These are phyloP conservation scores for Mallotus japonicus DNA, from an alignment of 441 rosid genomes.

Conservation along the genomic window DNA sequence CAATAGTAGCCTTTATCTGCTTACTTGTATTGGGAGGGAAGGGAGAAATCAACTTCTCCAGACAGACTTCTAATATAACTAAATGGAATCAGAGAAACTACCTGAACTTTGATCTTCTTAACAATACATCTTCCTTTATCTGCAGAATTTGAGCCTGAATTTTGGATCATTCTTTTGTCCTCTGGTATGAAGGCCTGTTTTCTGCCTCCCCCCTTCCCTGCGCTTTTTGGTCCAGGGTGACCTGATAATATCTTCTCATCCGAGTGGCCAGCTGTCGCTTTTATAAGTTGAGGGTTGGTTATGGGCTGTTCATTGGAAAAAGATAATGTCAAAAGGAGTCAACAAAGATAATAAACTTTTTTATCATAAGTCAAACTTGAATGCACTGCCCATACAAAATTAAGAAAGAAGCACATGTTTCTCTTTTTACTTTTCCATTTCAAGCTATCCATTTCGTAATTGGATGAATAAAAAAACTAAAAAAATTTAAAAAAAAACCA, in stretches of 20 bases:
- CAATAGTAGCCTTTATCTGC: not conserved
- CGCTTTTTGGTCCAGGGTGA: constrained; percentile 3
- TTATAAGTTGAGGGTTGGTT: constrained; percentile 16
- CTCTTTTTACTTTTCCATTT: not conserved
- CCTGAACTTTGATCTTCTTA: constrained; percentile 30
- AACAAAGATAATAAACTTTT: constrained; percentile 13
- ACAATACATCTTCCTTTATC: constrained; percentile 21
- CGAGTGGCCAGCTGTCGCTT: constrained; percentile 24
- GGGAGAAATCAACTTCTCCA: not conserved
- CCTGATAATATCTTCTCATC: constrained; percentile 22
- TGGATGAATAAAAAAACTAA: not conserved
- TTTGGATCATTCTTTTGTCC: constrained; percentile 19
- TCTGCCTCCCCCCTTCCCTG: constrained; percentile 20
- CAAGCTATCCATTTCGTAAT: not conserved
- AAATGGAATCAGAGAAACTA: constrained; percentile 16
- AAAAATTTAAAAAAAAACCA: not conserved
- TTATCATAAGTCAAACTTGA: not conserved
- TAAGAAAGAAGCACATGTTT: not conserved
- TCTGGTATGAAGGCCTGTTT: constrained; percentile 16
- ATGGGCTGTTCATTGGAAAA: constrained; percentile 28
- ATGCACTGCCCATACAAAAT: not conserved
- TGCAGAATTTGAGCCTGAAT: constrained; percentile 24
- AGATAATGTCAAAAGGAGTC: constrained; percentile 19
- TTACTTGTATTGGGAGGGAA: not conserved
- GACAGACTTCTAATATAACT: not conserved